Conservation (phyloP, 2,329 filamentous ascomycete genomes). For the Xenosphaeropsis pyriputrescens region DNA sequence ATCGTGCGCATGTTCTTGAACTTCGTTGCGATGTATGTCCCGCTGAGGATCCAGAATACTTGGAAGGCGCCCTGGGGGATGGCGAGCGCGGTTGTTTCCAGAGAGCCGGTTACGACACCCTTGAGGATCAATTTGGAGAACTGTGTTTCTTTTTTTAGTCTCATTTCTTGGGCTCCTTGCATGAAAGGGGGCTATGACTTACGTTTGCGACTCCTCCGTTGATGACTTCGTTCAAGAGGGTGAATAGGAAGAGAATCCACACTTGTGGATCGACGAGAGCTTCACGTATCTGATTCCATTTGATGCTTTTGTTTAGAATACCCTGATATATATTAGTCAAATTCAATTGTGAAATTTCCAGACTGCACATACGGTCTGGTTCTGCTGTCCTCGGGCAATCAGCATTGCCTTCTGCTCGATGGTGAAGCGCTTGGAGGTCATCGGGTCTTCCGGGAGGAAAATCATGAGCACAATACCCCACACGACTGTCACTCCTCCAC, state of each 20-base stretch:
- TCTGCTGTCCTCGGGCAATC: constrained; percentile 21
- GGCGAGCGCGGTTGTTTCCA: constrained; percentile 33
- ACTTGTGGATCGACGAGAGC: constrained; percentile 27
- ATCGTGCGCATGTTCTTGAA: constrained; percentile 32
- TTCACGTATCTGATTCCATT: constrained; percentile 30
- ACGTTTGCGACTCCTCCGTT: constrained; percentile 34
- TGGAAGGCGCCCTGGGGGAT: constrained; percentile 40
- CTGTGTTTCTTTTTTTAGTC: background rate
- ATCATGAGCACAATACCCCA: constrained; percentile 24
- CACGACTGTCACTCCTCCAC: constrained; percentile 25
- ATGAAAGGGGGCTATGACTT: background rate
- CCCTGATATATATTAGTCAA: constrained; percentile 10
- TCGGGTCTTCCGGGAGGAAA: constrained; percentile 27
- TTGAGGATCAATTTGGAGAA: constrained; percentile 42
- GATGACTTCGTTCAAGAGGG: constrained; percentile 35
- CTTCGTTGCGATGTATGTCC: constrained; percentile 34
- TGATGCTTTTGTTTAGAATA: constrained; percentile 30
- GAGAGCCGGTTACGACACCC: constrained; percentile 24
- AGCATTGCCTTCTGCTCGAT: constrained; percentile 27
- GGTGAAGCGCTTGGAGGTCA: constrained; percentile 25
- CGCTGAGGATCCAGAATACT: constrained; percentile 34
- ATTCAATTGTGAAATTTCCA: background rate
- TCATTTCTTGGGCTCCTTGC: background rate
- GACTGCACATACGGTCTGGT: constrained; percentile 15
- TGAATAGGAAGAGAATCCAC: constrained; percentile 27